A percentile compares a stretch with the other conserved stretches of the same genome.
These are phyloP conservation scores for Aureobasidium mangrovei DNA, from an alignment of 2,329 filamentous ascomycete genomes.

Conservation along the genomic window DNA sequence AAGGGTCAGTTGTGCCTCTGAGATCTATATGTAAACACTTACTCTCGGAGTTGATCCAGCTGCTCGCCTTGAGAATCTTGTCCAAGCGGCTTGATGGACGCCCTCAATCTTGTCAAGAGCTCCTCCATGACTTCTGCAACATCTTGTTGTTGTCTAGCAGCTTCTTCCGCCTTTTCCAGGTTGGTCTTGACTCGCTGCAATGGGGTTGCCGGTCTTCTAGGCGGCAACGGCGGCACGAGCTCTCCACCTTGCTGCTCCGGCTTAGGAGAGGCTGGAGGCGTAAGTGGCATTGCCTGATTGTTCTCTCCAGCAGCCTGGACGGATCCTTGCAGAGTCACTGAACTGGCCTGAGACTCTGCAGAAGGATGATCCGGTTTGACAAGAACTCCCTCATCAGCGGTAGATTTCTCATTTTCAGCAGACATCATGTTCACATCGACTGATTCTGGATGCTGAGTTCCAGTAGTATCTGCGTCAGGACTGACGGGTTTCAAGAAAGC, in stretches of 20 bases:
- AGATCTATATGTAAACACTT: slow-evolving; percentile 29
- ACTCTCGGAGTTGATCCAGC: slow-evolving; percentile 46
- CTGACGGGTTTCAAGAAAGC: slow-evolving; percentile 22
- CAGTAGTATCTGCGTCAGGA: slow-evolving; percentile 4
- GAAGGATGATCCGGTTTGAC: slow-evolving; percentile 18
- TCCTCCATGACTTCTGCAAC: slow-evolving; percentile 94
- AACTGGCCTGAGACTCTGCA: slow-evolving; percentile 1
- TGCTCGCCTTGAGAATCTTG: slow-evolving; percentile 65
- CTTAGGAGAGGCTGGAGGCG: slow-evolving; percentile 30
- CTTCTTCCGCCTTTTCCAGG: slow-evolving; percentile 46
- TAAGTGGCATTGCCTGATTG: slow-evolving; percentile 17
- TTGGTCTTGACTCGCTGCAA: slow-evolving; percentile 19
- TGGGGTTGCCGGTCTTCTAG: slow-evolving; percentile 35
- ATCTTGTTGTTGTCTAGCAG: slow-evolving; percentile 67
- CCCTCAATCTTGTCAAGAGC: slow-evolving; percentile 82
- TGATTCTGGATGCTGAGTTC: background rate
- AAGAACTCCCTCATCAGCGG: slow-evolving; percentile 16
- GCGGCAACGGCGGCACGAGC: slow-evolving; percentile 47
- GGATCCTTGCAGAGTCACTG: slow-evolving; percentile 1
- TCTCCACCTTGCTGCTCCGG: slow-evolving; percentile 24
- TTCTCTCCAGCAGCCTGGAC: background rate
- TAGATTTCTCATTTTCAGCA: background rate
- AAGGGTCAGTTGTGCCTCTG: background rate
- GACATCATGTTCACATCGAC: slow-evolving; percentile 12
- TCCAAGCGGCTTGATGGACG: slow-evolving; percentile 67